Base-by-base conservation (phyloP, 805 yeast species). In the Metschnikowia lunata region DNA sequence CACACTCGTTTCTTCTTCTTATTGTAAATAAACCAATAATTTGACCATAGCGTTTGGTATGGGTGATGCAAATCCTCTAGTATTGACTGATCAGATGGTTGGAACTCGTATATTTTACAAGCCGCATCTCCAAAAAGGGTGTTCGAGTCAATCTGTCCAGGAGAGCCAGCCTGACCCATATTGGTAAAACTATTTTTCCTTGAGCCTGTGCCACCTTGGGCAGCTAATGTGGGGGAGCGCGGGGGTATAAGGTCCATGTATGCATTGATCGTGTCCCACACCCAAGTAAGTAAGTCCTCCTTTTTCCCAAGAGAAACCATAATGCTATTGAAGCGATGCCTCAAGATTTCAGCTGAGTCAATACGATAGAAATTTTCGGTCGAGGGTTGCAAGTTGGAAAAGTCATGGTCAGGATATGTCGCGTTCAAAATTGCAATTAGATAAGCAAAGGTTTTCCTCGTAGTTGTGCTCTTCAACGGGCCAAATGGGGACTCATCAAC, bases 331-430 rank as follows among this genome's bases (percentile, higher is more conserved):
- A 93, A 83, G 43, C 82, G 78, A 28, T 82, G 73, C 47, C 79
- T 78, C 52, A 80, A 75, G 45, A 72, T 79, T 41, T 71, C 76
- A 2, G 68, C 56, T 12, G 57, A 51, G 37, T 58, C 60, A 26
- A 71, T 56, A 45, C 60, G 52, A 44, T 67, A 72, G 45, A 71
- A 71, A 37, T 78, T 73, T 18, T 68, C 71, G 6, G 79, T 78
- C n/a, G 86, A 77, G 1, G 99, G 99, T 58, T 87, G 88, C 49
- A 93, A 76, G 26, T 84, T 77, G 10, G 95, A 78, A 57, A 91
- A 93, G 60, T 93, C 99, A 58, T 93, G 96, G 62, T 93, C 99
- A 0, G 99, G 98, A 60, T 87, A 91, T 5, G 95, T 83, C 7
- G 95, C 86, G 62, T 93, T 93, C 42, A 93, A 72, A 30, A 90